Conservation (phyloP, 768 basidiomycete genomes). For the Auriscalpium orientale region DNA sequence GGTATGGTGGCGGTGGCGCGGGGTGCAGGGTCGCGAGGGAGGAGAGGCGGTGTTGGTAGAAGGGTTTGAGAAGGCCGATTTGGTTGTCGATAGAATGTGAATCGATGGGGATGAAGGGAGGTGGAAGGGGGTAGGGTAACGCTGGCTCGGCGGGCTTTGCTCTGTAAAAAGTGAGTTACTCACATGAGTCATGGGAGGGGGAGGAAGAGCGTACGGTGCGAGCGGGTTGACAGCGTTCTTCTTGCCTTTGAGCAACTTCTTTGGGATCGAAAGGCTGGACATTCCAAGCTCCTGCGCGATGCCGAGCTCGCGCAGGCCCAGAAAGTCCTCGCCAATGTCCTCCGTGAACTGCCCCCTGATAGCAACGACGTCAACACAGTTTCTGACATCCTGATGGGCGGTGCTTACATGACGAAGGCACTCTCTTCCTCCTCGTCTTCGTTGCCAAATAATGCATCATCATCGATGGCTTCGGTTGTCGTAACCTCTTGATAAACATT, state of each 20-base stretch:
- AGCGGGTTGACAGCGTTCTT: conserved; percentile 28
- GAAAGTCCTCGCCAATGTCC: conserved; percentile 84
- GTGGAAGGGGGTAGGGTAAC: conserved; percentile 79
- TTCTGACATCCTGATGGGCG: background rate
- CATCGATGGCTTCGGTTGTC: conserved; percentile 43
- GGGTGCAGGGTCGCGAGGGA: conserved; percentile 11
- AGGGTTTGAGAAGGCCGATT: conserved; percentile 77
- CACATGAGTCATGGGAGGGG: background rate
- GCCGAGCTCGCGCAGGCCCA: conserved; percentile 81
- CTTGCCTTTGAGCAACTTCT: conserved; percentile 59
- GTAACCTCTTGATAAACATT: conserved; percentile 70
- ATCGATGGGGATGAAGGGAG: conserved; percentile 68
- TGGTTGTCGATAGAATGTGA: conserved; percentile 62
- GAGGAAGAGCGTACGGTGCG: conserved; percentile 35
- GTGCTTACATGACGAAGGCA: conserved; percentile 54
- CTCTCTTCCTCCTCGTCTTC: conserved; percentile 56
- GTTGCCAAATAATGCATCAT: conserved; percentile 50
- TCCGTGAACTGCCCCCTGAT: conserved; percentile 81
- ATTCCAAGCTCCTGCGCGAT: conserved; percentile 83
- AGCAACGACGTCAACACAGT: conserved; percentile 2
- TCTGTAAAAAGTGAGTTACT: conserved; percentile 25
- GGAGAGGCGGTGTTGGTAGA: conserved; percentile 56
- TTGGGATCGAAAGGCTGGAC: conserved; percentile 70
- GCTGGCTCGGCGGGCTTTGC: conserved; percentile 67
- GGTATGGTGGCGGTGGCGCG: conserved; percentile 16